Evolutionary conservation across 345 rosid genomes (phyloP).

Genomic region (Eucalyptus marginata): DNA sequence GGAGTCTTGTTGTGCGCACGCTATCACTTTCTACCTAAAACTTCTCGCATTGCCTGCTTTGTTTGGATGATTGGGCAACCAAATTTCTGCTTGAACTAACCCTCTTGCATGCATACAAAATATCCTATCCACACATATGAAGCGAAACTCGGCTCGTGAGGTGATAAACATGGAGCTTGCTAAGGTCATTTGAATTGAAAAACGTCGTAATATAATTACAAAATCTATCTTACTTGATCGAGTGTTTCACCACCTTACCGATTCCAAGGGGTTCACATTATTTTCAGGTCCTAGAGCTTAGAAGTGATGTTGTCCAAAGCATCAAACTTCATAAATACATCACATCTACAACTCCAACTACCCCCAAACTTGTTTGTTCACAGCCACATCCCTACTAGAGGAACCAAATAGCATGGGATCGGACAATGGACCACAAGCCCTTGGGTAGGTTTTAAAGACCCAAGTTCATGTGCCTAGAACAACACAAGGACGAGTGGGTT

Average conservation of each 20-base stretch:
- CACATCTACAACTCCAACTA: background rate
- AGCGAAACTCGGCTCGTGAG: too few species aligned
- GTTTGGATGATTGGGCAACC: background rate
- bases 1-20: too few species aligned
- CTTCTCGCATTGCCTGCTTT: too few species aligned
- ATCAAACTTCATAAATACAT: background rate
- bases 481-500: background rate
- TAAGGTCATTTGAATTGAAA: background rate
- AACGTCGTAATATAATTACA: background rate
- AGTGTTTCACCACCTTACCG: background rate
- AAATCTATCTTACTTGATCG: background rate
- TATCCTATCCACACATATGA: background rate
- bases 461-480: background rate
- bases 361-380: background rate
- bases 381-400: background rate
- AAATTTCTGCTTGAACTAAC: background rate
- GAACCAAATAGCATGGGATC: background rate
- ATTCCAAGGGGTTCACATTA: background rate
- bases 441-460: background rate
- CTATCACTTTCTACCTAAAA: too few species aligned
- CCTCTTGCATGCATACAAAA: background rate
- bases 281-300: background rate
- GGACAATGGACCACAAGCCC: background rate
- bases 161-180: too few species aligned
- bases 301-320: background rate